phyloP scores from a whole-genome alignment of 1,284 basidiomycete genomes.

The Melampsora larici-populina region DNA sequence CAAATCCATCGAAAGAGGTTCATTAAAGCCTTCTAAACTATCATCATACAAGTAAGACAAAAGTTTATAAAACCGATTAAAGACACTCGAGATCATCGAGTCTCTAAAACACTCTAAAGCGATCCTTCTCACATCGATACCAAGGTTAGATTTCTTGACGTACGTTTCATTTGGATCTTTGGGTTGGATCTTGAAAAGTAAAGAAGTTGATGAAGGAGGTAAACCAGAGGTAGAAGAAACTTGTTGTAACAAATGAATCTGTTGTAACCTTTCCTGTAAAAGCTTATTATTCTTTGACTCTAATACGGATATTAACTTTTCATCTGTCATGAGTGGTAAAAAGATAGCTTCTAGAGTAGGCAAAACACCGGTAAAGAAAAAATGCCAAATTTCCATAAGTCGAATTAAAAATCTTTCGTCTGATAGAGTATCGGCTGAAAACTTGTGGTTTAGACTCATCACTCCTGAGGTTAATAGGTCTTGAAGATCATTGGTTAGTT shows the following conservation, averaged over 20 bases:
- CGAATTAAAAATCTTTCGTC: conserved; percentile 47
- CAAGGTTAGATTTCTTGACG: not conserved
- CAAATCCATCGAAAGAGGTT: not conserved
- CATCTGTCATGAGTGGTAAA: conserved; percentile 49
- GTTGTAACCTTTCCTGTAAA: conserved; percentile 36
- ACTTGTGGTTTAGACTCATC: conserved; percentile 47
- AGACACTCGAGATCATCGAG: conserved; percentile 2
- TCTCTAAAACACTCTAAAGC: conserved; percentile 29
- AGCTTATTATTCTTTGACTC: conserved; percentile 35
- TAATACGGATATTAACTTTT: conserved; percentile 47
- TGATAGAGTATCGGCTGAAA: conserved; percentile 48
- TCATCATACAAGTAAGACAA: conserved; percentile 23
- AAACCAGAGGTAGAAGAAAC: conserved; percentile 24
- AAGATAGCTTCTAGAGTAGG: conserved; percentile 51
- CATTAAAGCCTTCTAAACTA: not conserved
- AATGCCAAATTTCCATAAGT: conserved; percentile 50
- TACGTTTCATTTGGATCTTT: not conserved
- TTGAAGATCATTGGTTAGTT: conserved; percentile 20
- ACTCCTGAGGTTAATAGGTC: conserved; percentile 21
- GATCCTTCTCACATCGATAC: conserved; percentile 23
- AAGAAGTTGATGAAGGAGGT: conserved; percentile 5
- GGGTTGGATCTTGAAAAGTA: conserved; percentile 12
- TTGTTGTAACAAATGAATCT: conserved; percentile 36
- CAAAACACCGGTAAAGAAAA: conserved; percentile 50
- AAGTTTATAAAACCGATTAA: conserved; percentile 18